Conservation (phyloP, 202 grass and related monocot genomes). For the Carex arenaria region DNA sequence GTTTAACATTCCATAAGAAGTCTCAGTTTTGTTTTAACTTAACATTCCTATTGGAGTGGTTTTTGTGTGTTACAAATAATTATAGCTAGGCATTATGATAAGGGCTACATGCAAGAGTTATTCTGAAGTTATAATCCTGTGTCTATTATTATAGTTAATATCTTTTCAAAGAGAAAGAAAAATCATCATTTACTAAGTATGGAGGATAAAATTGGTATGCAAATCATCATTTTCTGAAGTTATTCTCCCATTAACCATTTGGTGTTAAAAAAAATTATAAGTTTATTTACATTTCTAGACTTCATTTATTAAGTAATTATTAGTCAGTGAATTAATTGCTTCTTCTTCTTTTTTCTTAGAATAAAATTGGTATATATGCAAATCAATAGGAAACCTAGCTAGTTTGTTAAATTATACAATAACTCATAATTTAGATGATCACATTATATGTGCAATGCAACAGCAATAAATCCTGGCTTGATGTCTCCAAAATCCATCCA, state of each 20-base stretch:
- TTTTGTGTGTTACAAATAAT: background rate
- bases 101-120: background rate
- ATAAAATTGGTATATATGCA: background rate
- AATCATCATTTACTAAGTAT: background rate
- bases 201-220: background rate
- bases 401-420: background rate
- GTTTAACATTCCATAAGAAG: too few species aligned
- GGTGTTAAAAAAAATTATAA: background rate
- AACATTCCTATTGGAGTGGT: background rate
- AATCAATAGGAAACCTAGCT: background rate
- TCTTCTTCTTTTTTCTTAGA: background rate
- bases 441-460: background rate
- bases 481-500: conserved; percentile 75
- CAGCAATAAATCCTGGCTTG: conserved; percentile 5
- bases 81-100: background rate
- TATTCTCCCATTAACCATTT: background rate
- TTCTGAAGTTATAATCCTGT: background rate
- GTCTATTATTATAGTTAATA: background rate
- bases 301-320: background rate
- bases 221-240: too few species aligned
- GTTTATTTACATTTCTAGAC: too few species aligned
- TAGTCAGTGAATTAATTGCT: background rate
- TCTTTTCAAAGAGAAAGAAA: background rate
- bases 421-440: background rate
- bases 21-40: background rate